These are phyloP conservation scores for Pleomassaria siparia DNA, from an alignment of 2,329 filamentous ascomycete genomes.

Conservation along the genomic window DNA sequence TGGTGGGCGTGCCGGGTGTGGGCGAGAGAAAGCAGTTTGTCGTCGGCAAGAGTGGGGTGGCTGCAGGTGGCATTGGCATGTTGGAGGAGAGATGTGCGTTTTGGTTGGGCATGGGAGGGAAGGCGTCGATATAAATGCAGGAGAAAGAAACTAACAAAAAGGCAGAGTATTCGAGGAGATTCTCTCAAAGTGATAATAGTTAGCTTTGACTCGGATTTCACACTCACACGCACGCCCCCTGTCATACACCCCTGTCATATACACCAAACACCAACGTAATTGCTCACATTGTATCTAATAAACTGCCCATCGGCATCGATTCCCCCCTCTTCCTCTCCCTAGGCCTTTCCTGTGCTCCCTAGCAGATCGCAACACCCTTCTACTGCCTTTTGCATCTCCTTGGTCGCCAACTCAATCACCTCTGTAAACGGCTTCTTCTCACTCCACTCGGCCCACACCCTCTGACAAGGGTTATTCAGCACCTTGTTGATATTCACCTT, in stretches of 20 bases:
- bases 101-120: slow-evolving; percentile 52
- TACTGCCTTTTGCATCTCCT: slow-evolving; percentile 54
- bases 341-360: slow-evolving; percentile 35
- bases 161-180: no score
- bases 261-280: background rate
- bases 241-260: no score
- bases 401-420: slow-evolving; percentile 54
- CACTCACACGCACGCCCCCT: no score
- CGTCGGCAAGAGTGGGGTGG: slow-evolving; percentile 50
- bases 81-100: slow-evolving; percentile 56
- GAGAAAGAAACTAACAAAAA: no score
- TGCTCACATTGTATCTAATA: background rate
- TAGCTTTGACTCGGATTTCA: no score
- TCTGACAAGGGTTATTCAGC: slow-evolving; percentile 52
- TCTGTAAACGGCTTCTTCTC: slow-evolving; percentile 53
- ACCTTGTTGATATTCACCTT: slow-evolving; percentile 61
- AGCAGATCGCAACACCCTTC: slow-evolving; percentile 56
- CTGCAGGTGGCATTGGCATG: slow-evolving; percentile 38
- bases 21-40: slow-evolving; percentile 53
- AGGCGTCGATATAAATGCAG: slow-evolving; percentile 53
- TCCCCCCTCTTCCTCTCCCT: background rate
- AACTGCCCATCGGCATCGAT: no score
- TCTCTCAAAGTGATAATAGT: no score
- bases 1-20: slow-evolving; percentile 51
- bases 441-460: slow-evolving; percentile 49